Evolutionary conservation across 1,139 yeast species (phyloP), one percentile per base, ranked within the genome.

Genomic region (Nakaseomyces bracarensis): DNA sequence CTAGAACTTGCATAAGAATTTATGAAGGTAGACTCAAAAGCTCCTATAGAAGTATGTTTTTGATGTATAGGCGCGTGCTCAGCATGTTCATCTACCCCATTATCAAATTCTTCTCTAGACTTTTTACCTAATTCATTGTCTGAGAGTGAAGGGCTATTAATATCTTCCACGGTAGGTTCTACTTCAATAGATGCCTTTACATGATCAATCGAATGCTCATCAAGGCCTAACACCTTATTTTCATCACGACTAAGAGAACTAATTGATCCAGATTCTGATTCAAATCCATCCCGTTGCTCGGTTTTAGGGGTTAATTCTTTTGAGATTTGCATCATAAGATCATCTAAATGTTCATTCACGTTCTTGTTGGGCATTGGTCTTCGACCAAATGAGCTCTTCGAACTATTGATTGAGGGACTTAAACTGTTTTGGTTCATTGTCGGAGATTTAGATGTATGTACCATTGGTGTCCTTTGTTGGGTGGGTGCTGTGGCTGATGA

Each of bases 251-350:
- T 30, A 4, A 7, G 7, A 4, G 22, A 16, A 8, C 22, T 18
- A 1, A 8, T 4, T 5, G 34, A 30, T 11, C 11, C 34, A 30
- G 16, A 11, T 16, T 30, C 34, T 9, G 34, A 30, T 5, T 40
- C 47, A 10, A 38, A 35, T 4, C 41, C 41, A 10, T 22, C 20
- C 9, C 16, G 22, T 14, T 26, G 33, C 34, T 36, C 35, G 25
- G 43, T 23, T 29, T 46, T 41, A 9, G 61, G 60, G 4, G 60
- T 55, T 58, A 59, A 53, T 39, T 59, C 63, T 38, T 51, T 55
- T 3, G 63, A 58, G 10, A 59, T 57, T 31, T 59, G 56, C 3
- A 46, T 48, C 61, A 59, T 58, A 28, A 59, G 35, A 36, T 52
- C 45, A 36, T 59, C 64, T 38, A 59, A 43, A 38, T 57, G 62